phyloP scores from a whole-genome alignment of 2,329 filamentous ascomycete species.

The Penicillium rolfsii region DNA sequence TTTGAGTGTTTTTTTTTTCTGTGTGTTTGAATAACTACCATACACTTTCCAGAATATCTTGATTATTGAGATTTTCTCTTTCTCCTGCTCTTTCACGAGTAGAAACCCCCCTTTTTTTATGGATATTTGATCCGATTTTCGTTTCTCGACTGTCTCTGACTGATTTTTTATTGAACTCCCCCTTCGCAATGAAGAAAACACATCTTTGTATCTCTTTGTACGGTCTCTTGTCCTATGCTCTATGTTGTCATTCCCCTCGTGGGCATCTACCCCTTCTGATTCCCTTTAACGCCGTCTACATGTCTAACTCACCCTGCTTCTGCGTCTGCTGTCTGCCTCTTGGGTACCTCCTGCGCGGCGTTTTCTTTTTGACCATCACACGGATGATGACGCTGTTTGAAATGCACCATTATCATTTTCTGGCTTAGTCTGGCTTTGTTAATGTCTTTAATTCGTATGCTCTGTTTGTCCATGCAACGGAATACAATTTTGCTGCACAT shows the following conservation, averaged over 20 bases:
- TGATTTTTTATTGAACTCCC: slow-evolving; percentile 8
- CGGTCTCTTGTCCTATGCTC: background rate
- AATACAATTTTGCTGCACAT: slow-evolving; percentile 12
- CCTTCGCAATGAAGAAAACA: slow-evolving; percentile 10
- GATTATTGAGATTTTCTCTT: background rate
- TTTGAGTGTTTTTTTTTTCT: slow-evolving; percentile 5
- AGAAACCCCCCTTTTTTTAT: slow-evolving; percentile 23
- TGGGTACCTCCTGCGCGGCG: background rate
- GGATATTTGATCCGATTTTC: slow-evolving; percentile 14
- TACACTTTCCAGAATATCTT: background rate
- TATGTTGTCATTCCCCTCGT: background rate
- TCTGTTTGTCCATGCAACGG: slow-evolving; percentile 7
- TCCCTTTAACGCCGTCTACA: background rate
- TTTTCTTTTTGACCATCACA: background rate
- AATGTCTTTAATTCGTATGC: background rate
- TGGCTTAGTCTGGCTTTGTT: slow-evolving; percentile 3
- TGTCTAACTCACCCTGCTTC: background rate
- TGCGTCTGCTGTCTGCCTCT: background rate
- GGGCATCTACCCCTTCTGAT: background rate
- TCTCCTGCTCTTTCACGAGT: slow-evolving; percentile 27
- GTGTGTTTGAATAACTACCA: slow-evolving; percentile 1
- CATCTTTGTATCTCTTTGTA: slow-evolving; percentile 9
- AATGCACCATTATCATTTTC: background rate
- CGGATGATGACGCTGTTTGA: slow-evolving; percentile 4
- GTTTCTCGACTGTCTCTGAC: slow-evolving; percentile 20